Conservation (phyloP, 768 basidiomycete genomes). For the Phylloporus sp. region DNA sequence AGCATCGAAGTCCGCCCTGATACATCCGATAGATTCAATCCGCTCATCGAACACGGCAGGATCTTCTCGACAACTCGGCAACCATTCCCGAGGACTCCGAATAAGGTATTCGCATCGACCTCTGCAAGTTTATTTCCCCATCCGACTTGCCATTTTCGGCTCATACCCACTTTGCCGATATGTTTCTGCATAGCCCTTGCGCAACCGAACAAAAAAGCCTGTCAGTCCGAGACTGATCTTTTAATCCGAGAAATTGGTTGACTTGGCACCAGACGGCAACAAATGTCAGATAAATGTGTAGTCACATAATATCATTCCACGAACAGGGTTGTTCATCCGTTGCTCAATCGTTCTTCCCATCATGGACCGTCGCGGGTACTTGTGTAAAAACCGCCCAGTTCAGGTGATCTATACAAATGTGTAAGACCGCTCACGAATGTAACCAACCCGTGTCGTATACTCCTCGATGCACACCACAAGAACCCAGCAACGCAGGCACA, state of each 20-base stretch:
- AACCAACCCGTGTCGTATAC: neutral
- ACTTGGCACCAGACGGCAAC: neutral
- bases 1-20: neutral
- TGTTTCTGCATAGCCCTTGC: neutral
- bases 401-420: neutral
- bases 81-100: neutral
- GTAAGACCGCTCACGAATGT: neutral
- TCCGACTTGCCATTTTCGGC: neutral
- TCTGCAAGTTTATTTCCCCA: neutral
- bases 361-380: neutral
- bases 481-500: neutral
- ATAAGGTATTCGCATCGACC: neutral
- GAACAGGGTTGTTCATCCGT: slow-evolving; percentile 9
- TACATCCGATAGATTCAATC: neutral
- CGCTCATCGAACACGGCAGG: neutral
- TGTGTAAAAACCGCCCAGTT: neutral
- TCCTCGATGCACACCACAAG: neutral
- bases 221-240: neutral
- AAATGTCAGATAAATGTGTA: neutral
- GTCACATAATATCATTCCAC: slow-evolving; percentile 8
- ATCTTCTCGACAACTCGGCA: neutral
- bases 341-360: neutral
- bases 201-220: neutral
- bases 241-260: neutral
- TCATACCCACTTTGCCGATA: neutral